phyloP scores from a whole-genome alignment of 179 eudicot genomes.

The Camellia oleifera region DNA sequence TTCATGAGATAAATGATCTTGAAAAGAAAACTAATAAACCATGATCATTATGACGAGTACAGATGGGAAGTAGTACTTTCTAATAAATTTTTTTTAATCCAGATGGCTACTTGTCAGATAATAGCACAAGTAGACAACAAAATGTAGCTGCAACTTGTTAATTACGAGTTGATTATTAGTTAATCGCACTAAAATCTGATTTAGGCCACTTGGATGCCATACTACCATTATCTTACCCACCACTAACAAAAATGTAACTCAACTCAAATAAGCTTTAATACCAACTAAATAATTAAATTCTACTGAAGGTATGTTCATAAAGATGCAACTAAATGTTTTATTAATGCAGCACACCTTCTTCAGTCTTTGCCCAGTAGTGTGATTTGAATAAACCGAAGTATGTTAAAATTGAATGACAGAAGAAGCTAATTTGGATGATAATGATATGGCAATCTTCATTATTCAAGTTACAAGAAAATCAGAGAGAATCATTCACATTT shows the following conservation, averaged over 20 bases:
- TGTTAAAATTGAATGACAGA: not conserved
- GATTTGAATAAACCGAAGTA: not conserved
- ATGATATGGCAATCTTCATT: not conserved
- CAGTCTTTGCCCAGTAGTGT: conserved; percentile 1
- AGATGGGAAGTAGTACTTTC: not conserved
- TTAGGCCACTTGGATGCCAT: no score
- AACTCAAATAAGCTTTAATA: no score
- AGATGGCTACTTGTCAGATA: conserved; percentile 4
- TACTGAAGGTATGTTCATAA: no score
- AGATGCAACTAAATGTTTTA: no score
- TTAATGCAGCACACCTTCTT: not conserved
- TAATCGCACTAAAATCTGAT: no score
- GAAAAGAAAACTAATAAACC: not conserved
- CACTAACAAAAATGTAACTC: no score
- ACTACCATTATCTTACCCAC: no score
- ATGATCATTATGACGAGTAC: not conserved
- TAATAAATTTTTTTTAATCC: not conserved
- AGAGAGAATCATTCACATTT: not conserved
- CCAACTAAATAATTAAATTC: no score
- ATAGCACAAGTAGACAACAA: not conserved
- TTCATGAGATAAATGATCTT: not conserved
- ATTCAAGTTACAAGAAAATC: not conserved
- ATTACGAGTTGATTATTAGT: not conserved
- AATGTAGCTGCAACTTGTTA: not conserved
- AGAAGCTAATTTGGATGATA: not conserved